Conservation (phyloP, 2,329 filamentous ascomycete species). For the Aspergillus quadricinctus region DNA sequence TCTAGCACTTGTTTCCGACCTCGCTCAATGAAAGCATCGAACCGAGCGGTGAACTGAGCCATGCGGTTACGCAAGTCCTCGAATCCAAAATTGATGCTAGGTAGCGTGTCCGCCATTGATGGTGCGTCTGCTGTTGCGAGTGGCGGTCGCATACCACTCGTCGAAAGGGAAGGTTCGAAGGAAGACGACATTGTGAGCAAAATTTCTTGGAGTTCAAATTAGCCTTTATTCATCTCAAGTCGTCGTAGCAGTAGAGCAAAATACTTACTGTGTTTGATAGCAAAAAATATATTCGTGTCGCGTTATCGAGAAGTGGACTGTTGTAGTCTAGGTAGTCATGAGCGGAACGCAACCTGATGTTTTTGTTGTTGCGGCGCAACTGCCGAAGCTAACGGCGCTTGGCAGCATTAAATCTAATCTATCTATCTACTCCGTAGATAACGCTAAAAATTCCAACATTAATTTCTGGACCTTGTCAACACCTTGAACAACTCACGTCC, state of each 20-base stretch:
- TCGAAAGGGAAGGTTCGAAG: conserved; percentile 56
- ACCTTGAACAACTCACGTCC: not conserved
- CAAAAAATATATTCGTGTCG: not conserved
- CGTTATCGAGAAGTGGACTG: not conserved
- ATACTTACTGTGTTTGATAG: conserved; percentile 3
- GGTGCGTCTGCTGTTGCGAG: conserved; percentile 49
- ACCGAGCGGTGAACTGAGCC: conserved; percentile 83
- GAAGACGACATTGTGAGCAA: conserved; percentile 35
- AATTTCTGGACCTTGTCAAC: not conserved
- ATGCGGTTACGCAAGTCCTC: conserved; percentile 93
- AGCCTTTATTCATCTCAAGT: not conserved
- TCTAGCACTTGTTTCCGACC: conserved; percentile 85
- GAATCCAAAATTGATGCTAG: conserved; percentile 91
- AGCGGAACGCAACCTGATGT: not conserved
- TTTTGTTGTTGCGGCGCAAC: not conserved
- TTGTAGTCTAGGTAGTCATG: no score
- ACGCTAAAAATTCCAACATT: not conserved
- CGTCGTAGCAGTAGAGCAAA: not conserved
- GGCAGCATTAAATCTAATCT: no score
- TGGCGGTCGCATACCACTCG: conserved; percentile 50
- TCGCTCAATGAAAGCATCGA: conserved; percentile 91
- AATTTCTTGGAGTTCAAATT: not conserved
- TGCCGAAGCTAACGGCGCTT: not conserved
- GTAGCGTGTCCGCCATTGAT: conserved; percentile 65
- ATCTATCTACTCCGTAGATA: no score